A percentile compares a stretch with the other conserved stretches of the same genome.
Conservation (phyloP, 164 flowering plant genomes). For the Magnolia changhungtana region DNA sequence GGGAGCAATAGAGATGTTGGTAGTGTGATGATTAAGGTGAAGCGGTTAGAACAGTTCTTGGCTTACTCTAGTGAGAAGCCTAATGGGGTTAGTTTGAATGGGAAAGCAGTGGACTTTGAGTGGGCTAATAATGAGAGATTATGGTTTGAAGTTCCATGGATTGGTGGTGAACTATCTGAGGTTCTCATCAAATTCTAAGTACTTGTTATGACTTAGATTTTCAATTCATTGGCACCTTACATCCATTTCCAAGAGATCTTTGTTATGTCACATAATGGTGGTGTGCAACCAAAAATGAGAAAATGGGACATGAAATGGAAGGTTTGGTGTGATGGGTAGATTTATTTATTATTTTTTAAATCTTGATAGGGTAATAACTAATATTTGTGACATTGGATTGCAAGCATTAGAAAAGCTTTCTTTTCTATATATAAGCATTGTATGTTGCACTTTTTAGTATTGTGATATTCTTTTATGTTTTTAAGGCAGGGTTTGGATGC, state of each 20-base stretch:
- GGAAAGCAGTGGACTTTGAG: constrained; percentile 5
- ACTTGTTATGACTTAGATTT: not conserved
- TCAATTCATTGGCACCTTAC: not conserved
- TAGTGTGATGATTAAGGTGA: constrained; percentile 12
- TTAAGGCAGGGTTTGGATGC: not conserved
- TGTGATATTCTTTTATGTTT: no score
- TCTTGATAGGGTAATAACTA: no score
- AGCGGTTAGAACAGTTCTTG: constrained; percentile 12
- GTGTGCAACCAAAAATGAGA: no score
- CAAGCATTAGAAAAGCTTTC: no score
- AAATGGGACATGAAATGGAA: no score
- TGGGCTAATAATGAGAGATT: constrained; percentile 5
- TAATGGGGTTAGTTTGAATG: constrained; percentile 5
- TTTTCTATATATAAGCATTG: no score
- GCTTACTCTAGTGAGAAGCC: constrained; percentile 15
- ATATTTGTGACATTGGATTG: no score
- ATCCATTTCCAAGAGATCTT: no score
- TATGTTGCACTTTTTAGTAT: no score
- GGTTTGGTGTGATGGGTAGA: no score
- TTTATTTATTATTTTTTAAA: no score
- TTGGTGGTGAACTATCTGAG: not conserved
- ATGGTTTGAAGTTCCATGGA: constrained; percentile 18
- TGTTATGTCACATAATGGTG: no score
- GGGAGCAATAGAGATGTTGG: not conserved
- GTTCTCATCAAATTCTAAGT: constrained; percentile 1